Percentiles rank a stretch among this genome's conserved stretches.
phyloP scores from a whole-genome alignment of 1,139 yeast species.

The Spencermartinsiella ligniputridi region DNA sequence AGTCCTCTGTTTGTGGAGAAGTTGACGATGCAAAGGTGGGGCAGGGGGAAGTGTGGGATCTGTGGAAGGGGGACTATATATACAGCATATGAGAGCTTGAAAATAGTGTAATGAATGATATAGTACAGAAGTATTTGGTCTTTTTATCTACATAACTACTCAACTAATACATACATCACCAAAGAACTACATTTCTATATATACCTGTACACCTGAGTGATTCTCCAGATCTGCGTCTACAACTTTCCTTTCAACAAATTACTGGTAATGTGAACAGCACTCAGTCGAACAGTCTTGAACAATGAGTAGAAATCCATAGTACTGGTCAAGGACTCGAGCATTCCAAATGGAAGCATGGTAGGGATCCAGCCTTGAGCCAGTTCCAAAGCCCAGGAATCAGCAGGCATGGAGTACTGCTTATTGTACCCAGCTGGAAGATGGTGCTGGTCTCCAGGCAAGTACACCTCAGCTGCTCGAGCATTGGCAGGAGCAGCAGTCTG shows the following conservation, averaged over 20 bases:
- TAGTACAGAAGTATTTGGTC: too few relatives aligned
- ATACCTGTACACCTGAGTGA: too few relatives aligned
- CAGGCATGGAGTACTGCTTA: slow-evolving; percentile 83
- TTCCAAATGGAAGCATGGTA: slow-evolving; percentile 94
- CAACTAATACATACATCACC: too few relatives aligned
- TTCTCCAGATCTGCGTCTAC: too few relatives aligned
- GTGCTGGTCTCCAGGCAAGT: slow-evolving; percentile 70
- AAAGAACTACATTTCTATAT: too few relatives aligned
- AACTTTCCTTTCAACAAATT: slow-evolving; percentile 68
- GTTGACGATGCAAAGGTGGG: too few relatives aligned
- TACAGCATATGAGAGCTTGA: too few relatives aligned
- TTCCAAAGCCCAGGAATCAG: slow-evolving; percentile 74
- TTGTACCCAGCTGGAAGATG: slow-evolving; percentile 66
- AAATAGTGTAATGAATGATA: too few relatives aligned
- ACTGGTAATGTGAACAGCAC: slow-evolving; percentile 71
- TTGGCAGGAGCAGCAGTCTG: slow-evolving; percentile 69
- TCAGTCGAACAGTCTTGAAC: slow-evolving; percentile 61
- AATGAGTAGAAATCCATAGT: slow-evolving; percentile 76
- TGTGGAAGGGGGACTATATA: too few relatives aligned
- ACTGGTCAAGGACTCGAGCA: slow-evolving; percentile 71
- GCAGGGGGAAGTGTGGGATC: too few relatives aligned
- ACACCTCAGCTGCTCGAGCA: slow-evolving; percentile 58
- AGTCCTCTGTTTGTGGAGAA: too few relatives aligned
- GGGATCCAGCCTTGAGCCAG: slow-evolving; percentile 99
- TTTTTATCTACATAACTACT: too few relatives aligned